These are phyloP conservation scores for Brasenia schreberi DNA, from an alignment of 164 flowering plant species.

Conservation along the genomic window DNA sequence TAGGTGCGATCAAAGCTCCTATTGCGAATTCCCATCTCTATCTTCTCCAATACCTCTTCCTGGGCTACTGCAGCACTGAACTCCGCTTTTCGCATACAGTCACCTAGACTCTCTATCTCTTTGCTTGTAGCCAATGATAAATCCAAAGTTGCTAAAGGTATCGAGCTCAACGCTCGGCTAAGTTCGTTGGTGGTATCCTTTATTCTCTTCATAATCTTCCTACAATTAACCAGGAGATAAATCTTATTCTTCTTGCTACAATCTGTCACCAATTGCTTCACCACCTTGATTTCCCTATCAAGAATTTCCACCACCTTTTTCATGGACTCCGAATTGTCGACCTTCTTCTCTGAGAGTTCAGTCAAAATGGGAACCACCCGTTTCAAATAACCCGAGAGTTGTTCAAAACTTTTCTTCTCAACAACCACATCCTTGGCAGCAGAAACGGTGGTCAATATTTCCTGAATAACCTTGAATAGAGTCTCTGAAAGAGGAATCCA, in stretches of 20 bases:
- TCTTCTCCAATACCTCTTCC: constrained; percentile 49
- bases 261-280: constrained; percentile 30
- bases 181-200: constrained; percentile 35
- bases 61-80: constrained; percentile 42
- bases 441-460: constrained; percentile 12
- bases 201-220: constrained; percentile 27
- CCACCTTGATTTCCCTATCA: constrained; percentile 25
- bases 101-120: constrained; percentile 28
- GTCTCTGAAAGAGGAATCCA: constrained; percentile 25
- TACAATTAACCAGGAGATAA: constrained; percentile 46
- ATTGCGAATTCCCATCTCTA: constrained; percentile 55
- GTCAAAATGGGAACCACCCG: constrained; percentile 33
- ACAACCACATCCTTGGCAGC: constrained; percentile 36
- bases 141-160: constrained; percentile 40
- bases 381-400: constrained; percentile 33
- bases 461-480: constrained; percentile 24
- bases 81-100: constrained; percentile 36
- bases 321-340: constrained; percentile 22
- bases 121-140: constrained; percentile 29
- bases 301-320: constrained; percentile 30
- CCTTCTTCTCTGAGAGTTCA: constrained; percentile 27
- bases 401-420: constrained; percentile 38
- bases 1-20: constrained; percentile 46
- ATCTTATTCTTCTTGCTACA: constrained; percentile 46
- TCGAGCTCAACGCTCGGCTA: constrained; percentile 36